A percentile compares a stretch with the other conserved stretches of the same genome.
These are phyloP conservation scores for Plasmodium inui DNA, from an alignment of 169 alveolate genomes.

Conservation along the genomic window DNA sequence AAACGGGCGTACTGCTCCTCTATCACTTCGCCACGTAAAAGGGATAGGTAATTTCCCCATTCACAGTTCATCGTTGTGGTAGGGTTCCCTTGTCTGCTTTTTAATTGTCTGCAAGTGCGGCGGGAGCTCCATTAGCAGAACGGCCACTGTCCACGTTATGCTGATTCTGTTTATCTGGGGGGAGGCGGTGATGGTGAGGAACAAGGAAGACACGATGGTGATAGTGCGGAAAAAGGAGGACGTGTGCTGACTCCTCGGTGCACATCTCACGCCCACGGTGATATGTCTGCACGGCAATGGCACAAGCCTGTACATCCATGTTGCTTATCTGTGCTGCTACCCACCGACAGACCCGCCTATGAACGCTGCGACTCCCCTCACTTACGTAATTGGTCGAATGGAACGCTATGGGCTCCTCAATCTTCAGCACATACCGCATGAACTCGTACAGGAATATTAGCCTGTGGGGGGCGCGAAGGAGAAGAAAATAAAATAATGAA, in stretches of 20 bases:
- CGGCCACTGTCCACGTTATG: slow-evolving; percentile 76
- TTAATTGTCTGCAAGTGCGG: slow-evolving; percentile 28
- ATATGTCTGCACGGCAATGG: neutral
- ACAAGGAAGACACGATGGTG: neutral
- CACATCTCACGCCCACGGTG: neutral
- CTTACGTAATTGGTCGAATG: slow-evolving; percentile 75
- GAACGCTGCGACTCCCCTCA: neutral
- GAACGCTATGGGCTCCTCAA: slow-evolving; percentile 41
- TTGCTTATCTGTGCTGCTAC: neutral
- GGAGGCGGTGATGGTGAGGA: neutral
- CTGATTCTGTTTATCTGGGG: slow-evolving; percentile 37
- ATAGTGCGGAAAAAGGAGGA: neutral
- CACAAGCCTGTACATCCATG: neutral
- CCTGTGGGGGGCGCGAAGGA: neutral
- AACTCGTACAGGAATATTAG: slow-evolving; percentile 69
- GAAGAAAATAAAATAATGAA: neutral
- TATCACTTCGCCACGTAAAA: neutral
- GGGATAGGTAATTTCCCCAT: neutral
- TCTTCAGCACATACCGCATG: slow-evolving; percentile 33
- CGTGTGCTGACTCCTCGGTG: neutral
- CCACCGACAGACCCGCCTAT: neutral
- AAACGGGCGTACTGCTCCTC: neutral
- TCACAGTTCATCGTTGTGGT: slow-evolving; percentile 51
- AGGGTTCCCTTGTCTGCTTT: slow-evolving; percentile 24
- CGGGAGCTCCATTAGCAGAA: slow-evolving; percentile 62